Evolutionary conservation across 306 rosid species (phyloP).

Genomic region (Glycyrrhiza uralensis): DNA sequence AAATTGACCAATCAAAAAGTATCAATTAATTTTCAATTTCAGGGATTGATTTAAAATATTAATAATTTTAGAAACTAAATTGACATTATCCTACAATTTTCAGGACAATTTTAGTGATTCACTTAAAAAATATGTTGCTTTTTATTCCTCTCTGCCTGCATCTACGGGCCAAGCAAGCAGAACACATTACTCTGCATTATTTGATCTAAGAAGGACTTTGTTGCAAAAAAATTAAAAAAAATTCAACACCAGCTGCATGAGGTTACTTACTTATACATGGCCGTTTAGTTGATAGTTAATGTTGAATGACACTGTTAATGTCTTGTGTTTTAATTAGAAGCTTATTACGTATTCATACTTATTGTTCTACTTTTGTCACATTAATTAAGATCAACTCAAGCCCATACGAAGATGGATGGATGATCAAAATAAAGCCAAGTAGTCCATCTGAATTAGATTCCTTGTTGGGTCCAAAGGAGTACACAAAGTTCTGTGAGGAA

Average conservation of each 20-base stretch:
- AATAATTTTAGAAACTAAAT: no score
- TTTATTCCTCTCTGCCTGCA: no score
- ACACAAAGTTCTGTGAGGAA: conserved; percentile 81
- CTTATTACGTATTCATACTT: background rate
- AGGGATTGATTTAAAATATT: no score
- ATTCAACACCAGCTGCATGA: no score
- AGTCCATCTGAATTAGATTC: conserved; percentile 62
- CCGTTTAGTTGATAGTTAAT: background rate
- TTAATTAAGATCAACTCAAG: conserved; percentile 68
- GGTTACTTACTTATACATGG: no score
- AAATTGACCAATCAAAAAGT: no score
- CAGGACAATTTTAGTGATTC: no score
- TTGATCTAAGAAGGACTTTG: background rate
- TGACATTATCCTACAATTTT: no score
- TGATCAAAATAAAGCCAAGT: conserved; percentile 88
- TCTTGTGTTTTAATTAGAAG: background rate
- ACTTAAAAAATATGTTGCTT: no score
- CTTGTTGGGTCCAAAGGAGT: conserved; percentile 68
- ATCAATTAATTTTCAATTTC: no score
- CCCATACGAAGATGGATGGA: conserved; percentile 95
- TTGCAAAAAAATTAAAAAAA: no score
- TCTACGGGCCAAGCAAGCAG: background rate
- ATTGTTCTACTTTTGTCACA: background rate
- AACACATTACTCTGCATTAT: background rate
- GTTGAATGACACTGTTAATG: background rate